Conservation (phyloP, 2,329 filamentous ascomycete genomes). For the Pestalotiopsis sp. region DNA sequence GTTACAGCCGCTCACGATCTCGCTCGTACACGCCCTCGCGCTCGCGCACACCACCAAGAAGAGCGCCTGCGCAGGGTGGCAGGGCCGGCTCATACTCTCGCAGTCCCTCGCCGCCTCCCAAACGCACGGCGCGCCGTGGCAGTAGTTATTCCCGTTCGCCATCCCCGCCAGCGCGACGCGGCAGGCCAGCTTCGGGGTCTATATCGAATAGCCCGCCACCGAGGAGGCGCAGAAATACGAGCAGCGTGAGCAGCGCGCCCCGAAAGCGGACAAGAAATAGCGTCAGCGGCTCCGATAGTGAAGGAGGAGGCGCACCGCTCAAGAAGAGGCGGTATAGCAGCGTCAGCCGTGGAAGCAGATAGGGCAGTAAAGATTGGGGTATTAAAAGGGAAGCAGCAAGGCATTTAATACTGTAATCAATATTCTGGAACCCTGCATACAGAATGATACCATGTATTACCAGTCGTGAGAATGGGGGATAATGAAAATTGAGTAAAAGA, state of each 20-base stretch:
- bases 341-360: conserved; percentile 10
- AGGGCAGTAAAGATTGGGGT: not conserved
- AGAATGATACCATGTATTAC: not conserved
- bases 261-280: conserved; percentile 12
- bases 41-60: conserved; percentile 18
- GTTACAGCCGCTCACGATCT: conserved; percentile 20
- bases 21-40: conserved; percentile 14
- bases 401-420: not conserved
- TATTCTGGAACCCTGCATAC: not conserved
- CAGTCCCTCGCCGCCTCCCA: conserved; percentile 17
- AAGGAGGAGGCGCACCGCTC: conserved; percentile 14
- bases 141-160: conserved; percentile 14
- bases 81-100: conserved; percentile 21
- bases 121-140: conserved; percentile 3
- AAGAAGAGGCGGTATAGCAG: conserved; percentile 14
- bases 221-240: conserved; percentile 12
- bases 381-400: not conserved
- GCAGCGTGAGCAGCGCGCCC: conserved; percentile 13
- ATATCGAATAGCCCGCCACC: conserved; percentile 10
- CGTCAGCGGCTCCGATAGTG: conserved; percentile 12
- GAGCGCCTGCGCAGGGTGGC: conserved; percentile 16
- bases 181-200: conserved; percentile 12
- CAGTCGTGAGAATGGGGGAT: not conserved
- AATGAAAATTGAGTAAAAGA: not conserved
- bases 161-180: conserved; percentile 12